Conservation (phyloP, 805 yeast species). For the Myxozyma vanderwaltii region DNA sequence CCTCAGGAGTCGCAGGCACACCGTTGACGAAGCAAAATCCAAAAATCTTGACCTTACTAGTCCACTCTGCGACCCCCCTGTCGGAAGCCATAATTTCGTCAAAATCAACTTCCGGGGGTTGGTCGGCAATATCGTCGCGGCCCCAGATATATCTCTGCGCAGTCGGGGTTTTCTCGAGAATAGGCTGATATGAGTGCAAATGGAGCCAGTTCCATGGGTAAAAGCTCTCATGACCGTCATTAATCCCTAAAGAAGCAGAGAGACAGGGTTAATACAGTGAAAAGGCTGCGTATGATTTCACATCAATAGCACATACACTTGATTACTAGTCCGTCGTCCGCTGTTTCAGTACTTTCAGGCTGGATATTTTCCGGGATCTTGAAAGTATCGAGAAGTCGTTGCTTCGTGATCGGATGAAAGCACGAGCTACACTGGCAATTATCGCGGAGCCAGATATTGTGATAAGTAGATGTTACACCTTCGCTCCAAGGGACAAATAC, state of each 20-base stretch:
- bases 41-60: slow-evolving; percentile 52
- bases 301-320: slow-evolving; percentile 23
- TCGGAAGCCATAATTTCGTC: slow-evolving; percentile 49
- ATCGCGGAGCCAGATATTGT: slow-evolving; percentile 66
- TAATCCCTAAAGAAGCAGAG: slow-evolving; percentile 44
- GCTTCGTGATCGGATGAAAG: slow-evolving; percentile 58
- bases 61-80: slow-evolving; percentile 57
- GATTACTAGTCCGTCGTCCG: slow-evolving; percentile 29
- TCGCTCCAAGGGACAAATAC: slow-evolving; percentile 39
- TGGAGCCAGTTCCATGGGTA: slow-evolving; percentile 50
- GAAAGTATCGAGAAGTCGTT: slow-evolving; percentile 60
- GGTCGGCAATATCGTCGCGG: slow-evolving; percentile 42
- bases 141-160: slow-evolving; percentile 40
- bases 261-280: slow-evolving; percentile 32
- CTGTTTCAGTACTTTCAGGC: slow-evolving; percentile 34
- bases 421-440: slow-evolving; percentile 61
- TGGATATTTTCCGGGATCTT: slow-evolving; percentile 43
- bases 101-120: slow-evolving; percentile 54
- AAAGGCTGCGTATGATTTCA: too few relatives aligned
- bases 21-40: slow-evolving; percentile 66
- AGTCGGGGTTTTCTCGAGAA: slow-evolving; percentile 42
- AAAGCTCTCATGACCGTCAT: slow-evolving; percentile 46
- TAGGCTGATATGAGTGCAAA: slow-evolving; percentile 57
- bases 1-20: slow-evolving; percentile 62
- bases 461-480: slow-evolving; percentile 41